A percentile compares a stretch with the other conserved stretches of the same genome.
These are phyloP conservation scores for Arachnomyces sp. DNA, from an alignment of 2,329 filamentous ascomycete species.

Conservation along the genomic window DNA sequence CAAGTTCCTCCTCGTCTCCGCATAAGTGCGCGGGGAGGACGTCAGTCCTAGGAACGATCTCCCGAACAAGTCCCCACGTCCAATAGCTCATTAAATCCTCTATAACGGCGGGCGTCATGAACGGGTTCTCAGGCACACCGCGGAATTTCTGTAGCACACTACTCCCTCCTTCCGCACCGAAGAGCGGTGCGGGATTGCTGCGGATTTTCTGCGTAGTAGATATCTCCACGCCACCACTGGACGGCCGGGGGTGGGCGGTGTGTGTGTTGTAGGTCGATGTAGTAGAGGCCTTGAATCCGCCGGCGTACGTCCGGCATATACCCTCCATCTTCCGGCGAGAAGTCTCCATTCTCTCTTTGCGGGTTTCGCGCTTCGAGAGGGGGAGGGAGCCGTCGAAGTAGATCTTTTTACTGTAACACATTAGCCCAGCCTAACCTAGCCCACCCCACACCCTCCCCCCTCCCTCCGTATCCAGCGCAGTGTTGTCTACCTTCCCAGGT, in stretches of 20 bases:
- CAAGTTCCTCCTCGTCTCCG: conserved; percentile 13
- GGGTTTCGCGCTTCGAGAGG: conserved; percentile 51
- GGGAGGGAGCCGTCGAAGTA: conserved; percentile 85
- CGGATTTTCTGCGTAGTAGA: too few relatives aligned
- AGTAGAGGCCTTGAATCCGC: conserved; percentile 19
- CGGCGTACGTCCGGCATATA: conserved; percentile 33
- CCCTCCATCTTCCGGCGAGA: conserved; percentile 49
- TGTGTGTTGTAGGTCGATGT: not conserved
- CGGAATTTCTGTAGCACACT: conserved; percentile 19
- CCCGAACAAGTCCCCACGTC: conserved; percentile 20
- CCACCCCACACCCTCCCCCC: too few relatives aligned
- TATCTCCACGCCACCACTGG: too few relatives aligned
- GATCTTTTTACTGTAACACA: conserved; percentile 50
- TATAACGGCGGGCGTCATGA: conserved; percentile 68
- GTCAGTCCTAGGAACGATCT: conserved; percentile 10
- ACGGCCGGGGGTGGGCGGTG: not conserved
- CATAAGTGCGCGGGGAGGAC: conserved; percentile 26
- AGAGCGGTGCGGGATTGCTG: too few relatives aligned
- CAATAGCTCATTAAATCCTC: conserved; percentile 54
- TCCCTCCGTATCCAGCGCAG: too few relatives aligned
- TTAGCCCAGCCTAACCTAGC: too few relatives aligned
- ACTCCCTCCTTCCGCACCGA: too few relatives aligned
- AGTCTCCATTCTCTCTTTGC: conserved; percentile 52
- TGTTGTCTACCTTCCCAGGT: conserved; percentile 10
- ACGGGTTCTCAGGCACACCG: conserved; percentile 49